phyloP scores from a whole-genome alignment of 148 eudicot genomes.

The Spergularia marina region DNA sequence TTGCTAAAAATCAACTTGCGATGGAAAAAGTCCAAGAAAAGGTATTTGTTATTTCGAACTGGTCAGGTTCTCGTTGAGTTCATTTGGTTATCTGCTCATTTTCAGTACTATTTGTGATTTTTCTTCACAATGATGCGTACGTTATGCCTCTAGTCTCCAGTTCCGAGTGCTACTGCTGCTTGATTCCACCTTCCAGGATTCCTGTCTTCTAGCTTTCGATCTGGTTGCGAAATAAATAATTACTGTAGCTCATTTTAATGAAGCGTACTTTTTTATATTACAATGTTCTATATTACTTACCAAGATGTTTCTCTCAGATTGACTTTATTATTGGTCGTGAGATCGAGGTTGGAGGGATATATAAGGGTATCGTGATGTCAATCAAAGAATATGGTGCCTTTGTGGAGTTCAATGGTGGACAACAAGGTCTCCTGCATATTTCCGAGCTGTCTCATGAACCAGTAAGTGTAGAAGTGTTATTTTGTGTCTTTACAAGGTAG shows the following conservation, averaged over 20 bases:
- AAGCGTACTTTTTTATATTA: background rate
- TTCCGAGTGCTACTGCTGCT: background rate
- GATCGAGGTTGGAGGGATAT: constrained; percentile 80
- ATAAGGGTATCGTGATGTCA: constrained; percentile 72
- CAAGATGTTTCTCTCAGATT: constrained; percentile 42
- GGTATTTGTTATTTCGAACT: constrained; percentile 37
- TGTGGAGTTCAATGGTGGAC: constrained; percentile 98
- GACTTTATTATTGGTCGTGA: constrained; percentile 86
- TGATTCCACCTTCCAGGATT: background rate
- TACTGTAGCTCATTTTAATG: background rate
- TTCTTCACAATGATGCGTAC: background rate
- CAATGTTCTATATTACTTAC: background rate
- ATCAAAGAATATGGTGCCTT: constrained; percentile 98
- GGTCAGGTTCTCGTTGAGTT: background rate
- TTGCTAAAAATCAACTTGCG: constrained; percentile 68
- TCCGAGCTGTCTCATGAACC: constrained; percentile 89
- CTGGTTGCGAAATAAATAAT: background rate
- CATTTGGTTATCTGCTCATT: constrained; percentile 2
- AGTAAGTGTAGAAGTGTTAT: constrained; percentile 36
- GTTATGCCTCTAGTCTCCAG: background rate
- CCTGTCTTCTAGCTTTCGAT: background rate
- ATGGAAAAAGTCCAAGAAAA: constrained; percentile 76
- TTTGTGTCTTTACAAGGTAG: background rate
- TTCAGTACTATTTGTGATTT: background rate
- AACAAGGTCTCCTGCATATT: constrained; percentile 87